These are phyloP conservation scores for Grosmannia serpens DNA, from an alignment of 2,329 filamentous ascomycete species.

Conservation along the genomic window DNA sequence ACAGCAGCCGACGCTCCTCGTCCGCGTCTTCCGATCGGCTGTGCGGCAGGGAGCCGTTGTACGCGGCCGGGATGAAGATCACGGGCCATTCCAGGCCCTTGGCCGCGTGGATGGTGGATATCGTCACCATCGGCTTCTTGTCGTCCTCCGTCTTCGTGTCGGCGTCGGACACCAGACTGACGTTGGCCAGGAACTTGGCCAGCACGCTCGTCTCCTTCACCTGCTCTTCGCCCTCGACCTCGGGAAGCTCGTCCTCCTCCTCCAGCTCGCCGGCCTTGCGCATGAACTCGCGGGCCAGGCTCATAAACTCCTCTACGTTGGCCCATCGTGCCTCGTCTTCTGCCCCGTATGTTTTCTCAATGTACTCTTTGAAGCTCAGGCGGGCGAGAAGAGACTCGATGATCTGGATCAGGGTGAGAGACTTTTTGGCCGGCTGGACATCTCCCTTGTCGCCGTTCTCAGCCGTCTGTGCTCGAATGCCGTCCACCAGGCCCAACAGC, in stretches of 20 bases:
- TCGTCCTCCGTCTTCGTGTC: constrained; percentile 50
- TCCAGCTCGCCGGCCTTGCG: constrained; percentile 24
- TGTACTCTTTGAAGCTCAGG: constrained; percentile 61
- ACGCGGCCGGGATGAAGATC: constrained; percentile 84
- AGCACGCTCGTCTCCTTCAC: constrained; percentile 51
- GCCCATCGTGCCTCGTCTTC: constrained; percentile 72
- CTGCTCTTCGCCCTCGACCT: constrained; percentile 62
- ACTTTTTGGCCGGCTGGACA: neutral
- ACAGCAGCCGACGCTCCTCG: constrained; percentile 80
- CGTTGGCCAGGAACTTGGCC: constrained; percentile 76
- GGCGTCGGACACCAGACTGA: constrained; percentile 72
- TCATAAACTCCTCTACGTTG: constrained; percentile 81
- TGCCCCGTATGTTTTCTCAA: constrained; percentile 59
- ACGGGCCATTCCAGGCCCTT: constrained; percentile 96
- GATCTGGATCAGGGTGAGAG: constrained; percentile 30
- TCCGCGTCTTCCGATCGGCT: constrained; percentile 72
- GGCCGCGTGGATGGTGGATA: constrained; percentile 91
- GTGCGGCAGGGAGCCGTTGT: constrained; percentile 85
- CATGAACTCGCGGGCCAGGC: constrained; percentile 63
- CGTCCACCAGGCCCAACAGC: constrained; percentile 29
- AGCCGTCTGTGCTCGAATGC: neutral
- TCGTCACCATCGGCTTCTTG: constrained; percentile 58
- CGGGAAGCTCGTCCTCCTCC: constrained; percentile 43
- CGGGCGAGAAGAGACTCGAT: constrained; percentile 47
- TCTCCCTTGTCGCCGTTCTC: neutral